Evolutionary conservation across 768 basidiomycete species (phyloP), one percentile per base, ranked within the genome.

Genomic region (Russula ochroleuca): DNA sequence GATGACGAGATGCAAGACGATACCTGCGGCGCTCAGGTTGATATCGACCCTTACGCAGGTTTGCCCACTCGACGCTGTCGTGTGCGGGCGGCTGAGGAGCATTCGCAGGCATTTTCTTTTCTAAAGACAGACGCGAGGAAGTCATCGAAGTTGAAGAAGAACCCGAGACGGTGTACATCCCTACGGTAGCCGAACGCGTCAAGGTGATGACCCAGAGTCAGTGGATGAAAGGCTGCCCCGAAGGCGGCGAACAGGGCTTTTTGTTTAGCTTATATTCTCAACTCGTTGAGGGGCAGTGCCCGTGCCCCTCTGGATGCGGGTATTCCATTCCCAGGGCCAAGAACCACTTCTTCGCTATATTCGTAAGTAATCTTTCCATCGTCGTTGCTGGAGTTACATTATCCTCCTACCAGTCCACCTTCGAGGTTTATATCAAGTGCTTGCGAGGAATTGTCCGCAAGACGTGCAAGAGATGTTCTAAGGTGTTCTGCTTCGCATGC

Each of bases 151-250:
- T 94, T 1, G 88, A 94, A 70, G 93, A 94, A 75, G 81, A 86
- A 54, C 81, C 86, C 8, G 87, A 89, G 14, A 71, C 72, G 47
- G 76, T 76, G 19, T 64, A 72, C 45, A 71, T 90, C 37, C 73
- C 77, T 19, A 74, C 73, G 21, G 77, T 73, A 9, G 75, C 73
- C 45, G 81, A 84, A 61, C 74, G 74, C 19, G 79, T 85, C 37
- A 83, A 83, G 67, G 76, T 94, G 45, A 85, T 96, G 83, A 86
- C 86, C 23, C 90, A 92, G 74, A 92, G 91, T 31, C 87, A 94
- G 71, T 97, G 93, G 93, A 97, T 97, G 94, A 92, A 90, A 72
- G 94, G 94, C 21, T 97, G 94, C 74, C 94, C 94, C 0, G 94
- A 96, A 73, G 92, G 90, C 57, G 86, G 87, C 70, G 94, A 97